Evolutionary conservation across 73 alveolate genomes (phyloP), one percentile per base, ranked within the genome.

Genomic region (Strombidium stylifer): DNA sequence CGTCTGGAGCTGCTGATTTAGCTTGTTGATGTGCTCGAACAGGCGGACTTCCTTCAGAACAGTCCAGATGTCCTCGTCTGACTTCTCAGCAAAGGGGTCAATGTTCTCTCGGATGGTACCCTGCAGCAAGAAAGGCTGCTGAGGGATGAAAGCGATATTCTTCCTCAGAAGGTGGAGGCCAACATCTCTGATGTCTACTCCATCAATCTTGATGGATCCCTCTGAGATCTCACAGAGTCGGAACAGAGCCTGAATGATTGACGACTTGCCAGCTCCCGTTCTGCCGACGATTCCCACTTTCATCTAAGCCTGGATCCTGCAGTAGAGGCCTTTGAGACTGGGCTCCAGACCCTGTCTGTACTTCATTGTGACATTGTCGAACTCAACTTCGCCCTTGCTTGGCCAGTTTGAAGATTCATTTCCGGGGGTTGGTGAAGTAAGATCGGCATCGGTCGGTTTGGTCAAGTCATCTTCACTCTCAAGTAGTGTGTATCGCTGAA

Each of bases 261-360:
- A 20, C 11, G 69, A 36, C 35, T 73, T 71, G 18, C 82, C 89
- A n/a, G 83, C 78, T 48, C 92, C 92, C 1, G 90, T 67, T 54
- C 84, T 53, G 16, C 80, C 90, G 5, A 78, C 79, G 10, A 78
- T 64, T 16, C 90, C 90, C n/a, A 52, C 48, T 71, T 86, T 90
- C 69, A 80, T 88, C 12, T 80, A 77, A 11, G 83, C 73, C 45
- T 79, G 64, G 23, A 93, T 71, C 16, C 52, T 60, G 50, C 84
- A 79, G 54, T 51, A 56, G 31, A 87, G 48, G 15, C 91, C 86
- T 54, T 66, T 90, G 16, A 93, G 67, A 0, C 87, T 93, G 10
- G 69, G 55, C 66, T 89, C 94, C 7, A 94, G 80, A 55, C 75
- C 92, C 39, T 86, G 92, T 41, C 98, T 84, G 73, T 92, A 92